phyloP scores from a whole-genome alignment of 768 basidiomycete species.

The Suillus lakei region DNA sequence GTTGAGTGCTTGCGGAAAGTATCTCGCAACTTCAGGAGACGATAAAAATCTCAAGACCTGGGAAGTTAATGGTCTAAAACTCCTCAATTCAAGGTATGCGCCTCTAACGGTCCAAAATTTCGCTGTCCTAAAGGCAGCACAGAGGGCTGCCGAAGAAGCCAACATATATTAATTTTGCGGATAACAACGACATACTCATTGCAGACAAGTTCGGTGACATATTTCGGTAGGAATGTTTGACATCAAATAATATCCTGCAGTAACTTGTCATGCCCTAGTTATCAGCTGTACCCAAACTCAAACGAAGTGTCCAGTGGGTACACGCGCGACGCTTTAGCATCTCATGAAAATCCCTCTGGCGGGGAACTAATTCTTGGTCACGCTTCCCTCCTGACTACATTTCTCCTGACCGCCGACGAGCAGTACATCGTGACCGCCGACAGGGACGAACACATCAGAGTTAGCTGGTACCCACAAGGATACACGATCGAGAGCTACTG shows the following conservation, averaged over 20 bases:
- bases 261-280: conserved; percentile 44
- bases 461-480: conserved; percentile 89
- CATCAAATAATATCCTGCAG: background rate
- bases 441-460: conserved; percentile 93
- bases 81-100: conserved; percentile 66
- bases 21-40: conserved; percentile 71
- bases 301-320: conserved; percentile 29
- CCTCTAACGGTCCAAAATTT: background rate
- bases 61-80: conserved; percentile 57
- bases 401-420: conserved; percentile 69
- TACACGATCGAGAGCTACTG: conserved; percentile 87
- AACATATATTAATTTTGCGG: conserved; percentile 68
- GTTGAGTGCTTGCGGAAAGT: conserved; percentile 45
- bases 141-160: conserved; percentile 88
- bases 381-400: conserved; percentile 80
- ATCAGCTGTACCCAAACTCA: conserved; percentile 52
- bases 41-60: conserved; percentile 85
- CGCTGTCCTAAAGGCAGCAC: conserved; percentile 8
- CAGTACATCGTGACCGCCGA: conserved; percentile 87
- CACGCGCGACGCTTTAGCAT: conserved; percentile 41
- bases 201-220: conserved; percentile 97
- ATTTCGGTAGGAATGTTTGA: conserved; percentile 60
- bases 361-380: conserved; percentile 85
- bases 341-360: conserved; percentile 72
- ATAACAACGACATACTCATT: conserved; percentile 69